Evolutionary conservation across 140 eudicot genomes (phyloP), one percentile per base, ranked within the genome.

Genomic region (Erigeron philadelphicus): DNA sequence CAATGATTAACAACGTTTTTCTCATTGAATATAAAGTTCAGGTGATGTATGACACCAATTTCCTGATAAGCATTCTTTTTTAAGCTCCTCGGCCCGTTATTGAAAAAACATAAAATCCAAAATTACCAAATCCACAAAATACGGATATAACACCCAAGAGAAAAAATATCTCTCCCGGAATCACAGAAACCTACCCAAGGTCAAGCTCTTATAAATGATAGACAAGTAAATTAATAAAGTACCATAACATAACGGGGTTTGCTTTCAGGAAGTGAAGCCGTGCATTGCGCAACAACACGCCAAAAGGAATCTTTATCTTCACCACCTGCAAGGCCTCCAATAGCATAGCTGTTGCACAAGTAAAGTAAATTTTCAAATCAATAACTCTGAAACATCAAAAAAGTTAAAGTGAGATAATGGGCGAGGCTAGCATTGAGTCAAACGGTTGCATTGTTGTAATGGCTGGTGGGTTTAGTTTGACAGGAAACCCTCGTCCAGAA

Each of bases 271-370:
- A 92, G 81, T 73, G 90, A 84, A 73, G 98, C 96, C 11, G 98
- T 92, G 80, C 98, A 92, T 82, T 92, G 98, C 43, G 96, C 96
- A 79, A 92, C 98, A 78, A 92, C 95, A 23, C 96, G 89, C 95
- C 96, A 88, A 82, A 91, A 91, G 74, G 97, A 88, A 82, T 91
- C 96, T 77, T 91, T 91, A 67, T 89, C 94, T 81, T 91, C 97
- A 73, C 97, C 97, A 56, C 96, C 96, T 45, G 97, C 86, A 75
- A 92, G 98, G 65, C 98, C 98, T 75, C 98, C 98, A 67, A 88
- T 92, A 53, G 98, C 98, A 78, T 92, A 88, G 79, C 96, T 92
- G 93, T 76, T 75, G 72, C 82, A 82, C 73, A 75, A 66, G 71
- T 66, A 35, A 75, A 66, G 71, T 66, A 35, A 11, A 19, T 60